Base-by-base conservation (phyloP, 2,329 filamentous ascomycete genomes). In the Seiridium cupressi region DNA sequence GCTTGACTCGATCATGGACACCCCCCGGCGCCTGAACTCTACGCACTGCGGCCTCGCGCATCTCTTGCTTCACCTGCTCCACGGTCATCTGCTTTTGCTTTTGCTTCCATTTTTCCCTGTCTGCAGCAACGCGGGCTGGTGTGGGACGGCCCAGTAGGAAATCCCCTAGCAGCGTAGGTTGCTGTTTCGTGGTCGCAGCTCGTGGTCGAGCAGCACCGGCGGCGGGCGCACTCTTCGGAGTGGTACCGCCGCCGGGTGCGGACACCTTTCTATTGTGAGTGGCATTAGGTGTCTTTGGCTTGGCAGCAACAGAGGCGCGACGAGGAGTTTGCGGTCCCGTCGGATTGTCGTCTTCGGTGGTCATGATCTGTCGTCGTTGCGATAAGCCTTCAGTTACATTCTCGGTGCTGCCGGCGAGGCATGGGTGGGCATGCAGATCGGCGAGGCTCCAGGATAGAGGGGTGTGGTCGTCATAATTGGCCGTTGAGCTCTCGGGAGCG, bases 1-100 rank as follows among this genome's bases (percentile, higher is more conserved):
- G 84, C 66, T 88, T 89, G 57, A 97, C 91, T 68, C 93, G 88
- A 65, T 91, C 89, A 63, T 85, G 85, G 53, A 96, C 90, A n/a
- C 85, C 85, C 3, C 84, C 83, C 0, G 86, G 90, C 69, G 78
- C 84, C 75, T 79, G 87, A 66, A 86, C 80, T 74, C 78, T 86
- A 71, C 75, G 81, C 57, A 83, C 84, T n/a, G 81, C 74, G 5
- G 79, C 84, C 65, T 87, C 79, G 57, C 82, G 83, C 83, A 86
- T 86, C 66, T 85, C 82, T 49, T 74, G 72, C 76, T 89, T 83
- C 68, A 86, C 79, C 62, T 82, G 72, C 74, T 90, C 83, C 66
- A 86, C 73, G 66, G 83, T 85, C 74, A 84, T 83, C 66, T 86
- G 79, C 64, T 84, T 79, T 55, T 79, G 76, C 10, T 79, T 77